phyloP scores from a whole-genome alignment of 1,284 basidiomycete genomes.

The Cutaneotrichosporon curvatum region DNA sequence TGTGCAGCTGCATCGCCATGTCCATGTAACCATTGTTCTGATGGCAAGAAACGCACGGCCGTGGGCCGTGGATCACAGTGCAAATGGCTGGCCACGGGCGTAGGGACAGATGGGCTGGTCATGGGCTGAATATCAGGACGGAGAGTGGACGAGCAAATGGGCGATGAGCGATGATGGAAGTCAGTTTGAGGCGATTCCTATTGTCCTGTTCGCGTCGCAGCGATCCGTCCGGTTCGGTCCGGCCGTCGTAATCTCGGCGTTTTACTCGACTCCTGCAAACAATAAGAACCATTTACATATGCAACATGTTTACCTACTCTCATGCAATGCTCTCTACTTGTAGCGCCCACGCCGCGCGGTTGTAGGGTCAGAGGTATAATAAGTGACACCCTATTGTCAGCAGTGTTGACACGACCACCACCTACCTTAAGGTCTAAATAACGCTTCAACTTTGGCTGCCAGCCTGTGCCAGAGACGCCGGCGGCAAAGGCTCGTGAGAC shows the following conservation, averaged over 20 bases:
- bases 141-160: too few relatives aligned
- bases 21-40: too few relatives aligned
- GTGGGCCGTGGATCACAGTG: too few relatives aligned
- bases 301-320: not conserved
- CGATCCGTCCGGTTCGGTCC: too few relatives aligned
- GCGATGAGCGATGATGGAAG: too few relatives aligned
- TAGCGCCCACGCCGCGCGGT: constrained; percentile 28
- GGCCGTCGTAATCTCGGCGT: not conserved
- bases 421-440: constrained; percentile 42
- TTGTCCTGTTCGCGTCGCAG: too few relatives aligned
- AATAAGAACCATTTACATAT: not conserved
- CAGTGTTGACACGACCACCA: not conserved
- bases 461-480: constrained; percentile 29
- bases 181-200: too few relatives aligned
- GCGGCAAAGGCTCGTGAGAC: constrained; percentile 27
- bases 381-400: constrained; percentile 34
- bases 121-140: too few relatives aligned
- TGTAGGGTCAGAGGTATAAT: constrained; percentile 37
- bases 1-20: too few relatives aligned
- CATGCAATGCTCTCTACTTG: not conserved
- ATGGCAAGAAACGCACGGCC: too few relatives aligned
- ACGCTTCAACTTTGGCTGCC: constrained; percentile 33
- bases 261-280: not conserved
- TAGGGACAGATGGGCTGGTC: too few relatives aligned
- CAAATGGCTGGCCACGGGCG: too few relatives aligned